A percentile compares a stretch with the other conserved stretches of the same genome.
phyloP scores from a whole-genome alignment of 78 protist species.

The Polysphondylium violaceum region DNA sequence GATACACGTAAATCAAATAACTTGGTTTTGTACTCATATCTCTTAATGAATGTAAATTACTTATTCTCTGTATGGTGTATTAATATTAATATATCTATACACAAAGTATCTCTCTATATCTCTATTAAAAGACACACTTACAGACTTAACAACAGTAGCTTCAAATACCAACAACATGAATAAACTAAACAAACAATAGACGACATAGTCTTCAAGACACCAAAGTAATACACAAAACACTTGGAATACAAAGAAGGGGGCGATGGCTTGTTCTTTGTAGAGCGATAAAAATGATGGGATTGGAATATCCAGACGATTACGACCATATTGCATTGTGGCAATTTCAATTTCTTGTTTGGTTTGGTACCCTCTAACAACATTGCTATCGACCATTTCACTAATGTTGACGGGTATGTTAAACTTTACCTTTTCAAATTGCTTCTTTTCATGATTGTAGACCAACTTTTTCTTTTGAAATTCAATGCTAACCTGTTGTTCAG shows the following conservation, averaged over 20 bases:
- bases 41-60: constrained; percentile 66
- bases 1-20: constrained; percentile 57
- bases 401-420: constrained; percentile 8
- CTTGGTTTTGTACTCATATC: constrained; percentile 83
- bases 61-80: constrained; percentile 37
- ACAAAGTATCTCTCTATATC: too few species aligned
- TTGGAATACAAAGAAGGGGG: constrained; percentile 99
- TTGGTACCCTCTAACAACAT: constrained; percentile 28
- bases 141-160: constrained; percentile 90
- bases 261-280: constrained; percentile 94
- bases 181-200: constrained; percentile 96
- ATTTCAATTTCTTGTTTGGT: constrained; percentile 18
- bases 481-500: constrained; percentile 22
- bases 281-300: constrained; percentile 93
- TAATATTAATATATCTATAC: background rate
- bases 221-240: constrained; percentile 97
- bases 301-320: constrained; percentile 90
- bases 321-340: constrained; percentile 43
- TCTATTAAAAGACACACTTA: background rate
- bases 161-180: constrained; percentile 96
- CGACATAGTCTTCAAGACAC: constrained; percentile 96
- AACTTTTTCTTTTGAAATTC: constrained; percentile 76
- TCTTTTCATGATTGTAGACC: constrained; percentile 32
- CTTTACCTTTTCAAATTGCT: constrained; percentile 49
- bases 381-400: constrained; percentile 5